These are phyloP conservation scores for Aureobasidium vineae DNA, from an alignment of 2,329 filamentous ascomycete species.

Conservation along the genomic window DNA sequence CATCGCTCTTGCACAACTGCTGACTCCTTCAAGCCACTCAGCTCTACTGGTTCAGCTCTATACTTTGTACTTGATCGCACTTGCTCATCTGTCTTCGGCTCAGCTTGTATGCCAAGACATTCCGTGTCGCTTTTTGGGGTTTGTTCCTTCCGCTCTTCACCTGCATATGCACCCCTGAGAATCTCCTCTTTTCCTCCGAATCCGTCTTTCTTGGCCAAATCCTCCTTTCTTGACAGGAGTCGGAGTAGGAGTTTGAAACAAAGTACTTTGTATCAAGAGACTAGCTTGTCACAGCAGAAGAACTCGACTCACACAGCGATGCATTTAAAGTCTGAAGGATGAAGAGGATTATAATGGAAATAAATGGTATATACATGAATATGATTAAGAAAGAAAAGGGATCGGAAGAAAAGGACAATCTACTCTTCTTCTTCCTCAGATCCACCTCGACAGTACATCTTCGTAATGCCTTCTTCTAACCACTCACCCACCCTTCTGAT, in stretches of 20 bases:
- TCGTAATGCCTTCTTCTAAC: conserved; percentile 5
- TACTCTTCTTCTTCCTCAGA: conserved; percentile 2
- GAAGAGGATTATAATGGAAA: not conserved
- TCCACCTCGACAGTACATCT: not conserved
- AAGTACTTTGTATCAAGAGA: not conserved
- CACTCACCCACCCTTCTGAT: conserved; percentile 15
- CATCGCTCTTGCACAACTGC: not conserved
- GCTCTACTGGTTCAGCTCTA: not conserved
- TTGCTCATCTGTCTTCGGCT: not conserved
- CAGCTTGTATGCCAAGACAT: not conserved
- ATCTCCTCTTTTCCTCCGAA: too few species aligned
- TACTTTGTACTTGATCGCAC: not conserved
- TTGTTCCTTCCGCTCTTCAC: not conserved
- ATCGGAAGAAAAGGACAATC: too few species aligned
- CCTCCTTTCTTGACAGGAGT: not conserved
- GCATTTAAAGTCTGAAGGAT: not conserved
- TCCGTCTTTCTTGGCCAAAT: not conserved
- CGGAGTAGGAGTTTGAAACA: not conserved
- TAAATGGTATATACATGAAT: not conserved
- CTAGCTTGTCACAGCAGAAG: not conserved
- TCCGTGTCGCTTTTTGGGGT: not conserved
- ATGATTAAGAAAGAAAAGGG: not conserved
- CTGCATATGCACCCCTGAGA: not conserved
- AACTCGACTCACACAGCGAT: not conserved
- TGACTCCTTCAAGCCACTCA: not conserved